phyloP scores from a whole-genome alignment of 805 yeast species.

The Metschnikowia noctiluminum region DNA sequence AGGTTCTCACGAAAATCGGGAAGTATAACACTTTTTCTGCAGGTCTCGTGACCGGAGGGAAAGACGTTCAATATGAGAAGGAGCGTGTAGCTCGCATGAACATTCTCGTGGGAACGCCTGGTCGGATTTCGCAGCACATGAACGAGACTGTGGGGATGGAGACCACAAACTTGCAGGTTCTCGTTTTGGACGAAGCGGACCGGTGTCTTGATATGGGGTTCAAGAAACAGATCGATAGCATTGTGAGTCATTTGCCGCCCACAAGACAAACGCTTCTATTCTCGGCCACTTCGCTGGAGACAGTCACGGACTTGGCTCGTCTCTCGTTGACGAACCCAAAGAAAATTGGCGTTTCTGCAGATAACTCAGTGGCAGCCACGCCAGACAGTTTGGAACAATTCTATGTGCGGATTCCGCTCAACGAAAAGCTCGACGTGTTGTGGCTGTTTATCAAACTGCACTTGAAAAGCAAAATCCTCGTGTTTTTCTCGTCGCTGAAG shows the following conservation, averaged over 20 bases:
- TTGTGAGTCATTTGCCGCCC: conserved; percentile 71
- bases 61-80: conserved; percentile 76
- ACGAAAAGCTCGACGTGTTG: conserved; percentile 79
- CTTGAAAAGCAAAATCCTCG: conserved; percentile 72
- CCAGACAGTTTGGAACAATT: conserved; percentile 86
- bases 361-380: conserved; percentile 57
- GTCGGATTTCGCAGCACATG: conserved; percentile 83
- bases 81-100: conserved; percentile 78
- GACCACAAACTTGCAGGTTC: conserved; percentile 66
- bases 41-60: conserved; percentile 91
- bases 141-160: conserved; percentile 85
- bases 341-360: conserved; percentile 38
- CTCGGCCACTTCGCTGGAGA: conserved; percentile 87
- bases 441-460: conserved; percentile 87
- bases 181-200: conserved; percentile 90
- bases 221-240: conserved; percentile 76
- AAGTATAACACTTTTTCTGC: conserved; percentile 73
- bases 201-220: conserved; percentile 93
- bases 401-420: conserved; percentile 65
- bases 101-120: conserved; percentile 88
- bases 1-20: conserved; percentile 81
- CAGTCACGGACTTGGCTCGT: conserved; percentile 78
- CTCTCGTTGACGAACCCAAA: conserved; percentile 64
- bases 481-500: conserved; percentile 82
- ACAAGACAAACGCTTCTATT: conserved; percentile 80